Percentiles rank a stretch among this genome's conserved stretches.
phyloP scores from a whole-genome alignment of 345 rosid species.

The Noccaea bulbosa region DNA sequence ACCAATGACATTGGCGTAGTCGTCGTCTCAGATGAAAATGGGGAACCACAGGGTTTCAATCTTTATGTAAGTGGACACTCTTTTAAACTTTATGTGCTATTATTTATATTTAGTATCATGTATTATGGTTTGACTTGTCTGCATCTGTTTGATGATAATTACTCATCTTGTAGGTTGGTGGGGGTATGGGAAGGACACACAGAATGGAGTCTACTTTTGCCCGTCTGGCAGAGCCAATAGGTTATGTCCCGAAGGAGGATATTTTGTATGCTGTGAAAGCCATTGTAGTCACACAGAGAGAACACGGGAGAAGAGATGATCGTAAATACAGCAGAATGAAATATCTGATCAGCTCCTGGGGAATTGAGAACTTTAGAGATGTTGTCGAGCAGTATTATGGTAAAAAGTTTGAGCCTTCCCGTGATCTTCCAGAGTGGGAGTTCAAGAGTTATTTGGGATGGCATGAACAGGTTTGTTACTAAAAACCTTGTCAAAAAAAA shows the following conservation, averaged over 20 bases:
- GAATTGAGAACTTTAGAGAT: constrained; percentile 85
- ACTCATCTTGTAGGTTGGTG: constrained; percentile 78
- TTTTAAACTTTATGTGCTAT: neutral
- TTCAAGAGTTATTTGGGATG: constrained; percentile 96
- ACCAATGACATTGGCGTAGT: constrained; percentile 91
- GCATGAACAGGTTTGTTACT: constrained; percentile 81
- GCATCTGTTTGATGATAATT: constrained; percentile 24
- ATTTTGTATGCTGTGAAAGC: constrained; percentile 93
- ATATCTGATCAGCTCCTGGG: constrained; percentile 91
- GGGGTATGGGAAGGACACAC: constrained; percentile 98
- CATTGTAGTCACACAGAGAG: constrained; percentile 93
- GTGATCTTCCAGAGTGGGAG: constrained; percentile 90
- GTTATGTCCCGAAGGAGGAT: constrained; percentile 91
- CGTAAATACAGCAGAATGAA: constrained; percentile 93
- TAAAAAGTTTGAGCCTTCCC: constrained; percentile 80
- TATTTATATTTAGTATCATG: neutral
- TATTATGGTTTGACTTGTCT: neutral
- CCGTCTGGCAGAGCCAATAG: constrained; percentile 78
- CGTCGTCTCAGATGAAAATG: constrained; percentile 76
- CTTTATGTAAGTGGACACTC: constrained; percentile 63
- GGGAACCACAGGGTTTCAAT: constrained; percentile 94
- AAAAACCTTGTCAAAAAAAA: constrained; percentile 11
- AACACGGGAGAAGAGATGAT: constrained; percentile 96
- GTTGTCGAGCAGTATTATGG: constrained; percentile 93
- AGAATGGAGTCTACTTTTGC: constrained; percentile 88